Evolutionary conservation across 768 basidiomycete genomes (phyloP), one percentile per base, ranked within the genome.

Genomic region (Gymnopilus junonius): DNA sequence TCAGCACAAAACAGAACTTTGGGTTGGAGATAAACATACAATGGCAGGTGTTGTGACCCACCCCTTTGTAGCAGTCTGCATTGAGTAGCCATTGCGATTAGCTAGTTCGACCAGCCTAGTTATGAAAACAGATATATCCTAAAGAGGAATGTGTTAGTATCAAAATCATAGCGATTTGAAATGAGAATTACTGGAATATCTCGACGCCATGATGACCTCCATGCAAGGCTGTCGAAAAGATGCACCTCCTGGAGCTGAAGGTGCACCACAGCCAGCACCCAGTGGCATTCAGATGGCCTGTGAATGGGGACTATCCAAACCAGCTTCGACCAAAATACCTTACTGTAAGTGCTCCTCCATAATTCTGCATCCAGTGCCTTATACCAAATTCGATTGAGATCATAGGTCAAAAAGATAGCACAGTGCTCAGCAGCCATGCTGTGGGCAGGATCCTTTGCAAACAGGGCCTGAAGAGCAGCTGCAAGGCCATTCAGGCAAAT

Each of bases 141-240:
- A 8, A 2, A 43, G 8, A 57, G n/a, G n/a, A n/a, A n/a, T n/a
- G n/a, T n/a, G n/a, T n/a, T n/a, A n/a, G n/a, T 32, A 20, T 11
- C n/a, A 27, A 45, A 10, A 27, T 31, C 29, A 43, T 20, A n/a
- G 32, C 17, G 20, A 54, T 31, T 8, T n/a, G 27, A n/a, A 53
- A 8, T 14, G 3, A 6, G n/a, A 0, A 32, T 29, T 32, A 67
- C 64, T 39, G 42, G 4, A 6, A 67, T 48, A 50, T 65, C 63
- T n/a, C 31, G 2, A 1, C 12, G 46, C 66, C 70, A 71, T 1
- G 60, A 29, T 1, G 17, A 21, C 14, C 8, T 15, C 20, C 31
- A 25, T 8, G 27, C 69, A 14, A 79, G 60, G 46, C 77, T 79
- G 57, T 79, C 77, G 55, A 76, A 78, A 0, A 79, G 51, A 31